Evolutionary conservation across 2,329 filamentous ascomycete species (phyloP).

Genomic region (Xylariaceae sp.): DNA sequence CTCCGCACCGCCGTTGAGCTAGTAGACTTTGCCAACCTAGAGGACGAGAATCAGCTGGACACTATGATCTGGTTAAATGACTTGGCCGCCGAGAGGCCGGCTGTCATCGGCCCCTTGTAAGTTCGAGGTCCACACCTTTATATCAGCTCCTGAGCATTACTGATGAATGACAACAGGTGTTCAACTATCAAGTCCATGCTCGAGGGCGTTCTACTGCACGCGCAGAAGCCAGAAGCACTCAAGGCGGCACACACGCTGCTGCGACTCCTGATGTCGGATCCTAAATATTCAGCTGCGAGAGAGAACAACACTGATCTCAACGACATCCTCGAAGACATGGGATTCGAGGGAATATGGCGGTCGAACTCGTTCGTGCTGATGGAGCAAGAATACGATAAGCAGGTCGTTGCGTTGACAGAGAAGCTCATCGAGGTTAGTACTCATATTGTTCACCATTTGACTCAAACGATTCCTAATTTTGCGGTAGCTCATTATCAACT

Average conservation of each 20-base stretch:
- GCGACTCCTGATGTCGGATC: constrained; percentile 53
- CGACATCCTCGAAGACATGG: constrained; percentile 54
- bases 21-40: constrained; percentile 62
- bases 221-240: constrained; percentile 57
- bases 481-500: constrained; percentile 18
- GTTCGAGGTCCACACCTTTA: constrained; percentile 23
- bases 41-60: constrained; percentile 58
- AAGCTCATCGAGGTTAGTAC: constrained; percentile 56
- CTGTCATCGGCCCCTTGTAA: constrained; percentile 57
- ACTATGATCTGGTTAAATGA: constrained; percentile 57
- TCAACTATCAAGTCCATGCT: constrained; percentile 55
- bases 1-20: constrained; percentile 61
- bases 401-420: constrained; percentile 53
- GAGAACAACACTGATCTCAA: constrained; percentile 47
- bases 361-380: constrained; percentile 47
- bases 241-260: constrained; percentile 59
- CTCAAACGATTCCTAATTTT: constrained; percentile 3
- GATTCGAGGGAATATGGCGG: constrained; percentile 61
- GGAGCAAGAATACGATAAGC: constrained; percentile 46
- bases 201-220: constrained; percentile 59
- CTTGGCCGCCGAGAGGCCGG: constrained; percentile 50
- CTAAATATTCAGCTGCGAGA: constrained; percentile 45
- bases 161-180: constrained; percentile 36
- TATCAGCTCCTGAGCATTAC: no score
- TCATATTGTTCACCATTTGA: background rate